Conservation (phyloP, 2,329 filamentous ascomycete genomes). For the Penicillium occitanis region DNA sequence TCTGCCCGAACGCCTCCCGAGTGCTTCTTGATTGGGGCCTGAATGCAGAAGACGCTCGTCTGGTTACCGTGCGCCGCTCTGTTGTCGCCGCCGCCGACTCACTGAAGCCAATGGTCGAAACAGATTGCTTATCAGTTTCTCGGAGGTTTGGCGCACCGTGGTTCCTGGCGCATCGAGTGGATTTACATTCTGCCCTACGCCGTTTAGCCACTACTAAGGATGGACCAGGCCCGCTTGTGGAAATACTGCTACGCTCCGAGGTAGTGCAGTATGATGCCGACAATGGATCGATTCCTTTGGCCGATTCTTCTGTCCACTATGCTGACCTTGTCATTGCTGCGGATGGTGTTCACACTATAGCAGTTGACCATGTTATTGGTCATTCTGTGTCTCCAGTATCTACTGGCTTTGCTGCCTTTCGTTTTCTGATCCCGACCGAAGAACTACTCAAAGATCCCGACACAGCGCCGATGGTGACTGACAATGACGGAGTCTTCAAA, state of each 20-base stretch:
- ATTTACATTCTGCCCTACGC: background rate
- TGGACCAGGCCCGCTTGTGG: background rate
- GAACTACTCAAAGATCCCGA: too few relatives aligned
- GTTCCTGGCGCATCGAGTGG: background rate
- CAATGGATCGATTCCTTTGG: background rate
- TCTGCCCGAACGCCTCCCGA: constrained; percentile 30
- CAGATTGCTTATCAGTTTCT: background rate
- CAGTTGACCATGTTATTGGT: too few relatives aligned
- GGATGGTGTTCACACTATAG: too few relatives aligned
- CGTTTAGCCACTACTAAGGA: background rate
- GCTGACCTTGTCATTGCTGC: too few relatives aligned
- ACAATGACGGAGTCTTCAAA: too few relatives aligned
- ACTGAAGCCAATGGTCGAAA: background rate
- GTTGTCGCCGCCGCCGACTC: background rate
- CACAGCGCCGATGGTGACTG: too few relatives aligned
- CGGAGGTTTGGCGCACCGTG: background rate
- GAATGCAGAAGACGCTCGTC: background rate
- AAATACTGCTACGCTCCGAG: background rate
- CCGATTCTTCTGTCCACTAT: background rate
- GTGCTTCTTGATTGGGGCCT: background rate
- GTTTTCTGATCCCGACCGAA: too few relatives aligned
- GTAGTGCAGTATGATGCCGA: background rate
- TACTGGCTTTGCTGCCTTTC: too few relatives aligned
- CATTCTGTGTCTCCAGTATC: too few relatives aligned
- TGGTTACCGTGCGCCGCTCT: background rate